Evolutionary conservation across 2,329 filamentous ascomycete species (phyloP).

Genomic region (Aspergillus sp.): DNA sequence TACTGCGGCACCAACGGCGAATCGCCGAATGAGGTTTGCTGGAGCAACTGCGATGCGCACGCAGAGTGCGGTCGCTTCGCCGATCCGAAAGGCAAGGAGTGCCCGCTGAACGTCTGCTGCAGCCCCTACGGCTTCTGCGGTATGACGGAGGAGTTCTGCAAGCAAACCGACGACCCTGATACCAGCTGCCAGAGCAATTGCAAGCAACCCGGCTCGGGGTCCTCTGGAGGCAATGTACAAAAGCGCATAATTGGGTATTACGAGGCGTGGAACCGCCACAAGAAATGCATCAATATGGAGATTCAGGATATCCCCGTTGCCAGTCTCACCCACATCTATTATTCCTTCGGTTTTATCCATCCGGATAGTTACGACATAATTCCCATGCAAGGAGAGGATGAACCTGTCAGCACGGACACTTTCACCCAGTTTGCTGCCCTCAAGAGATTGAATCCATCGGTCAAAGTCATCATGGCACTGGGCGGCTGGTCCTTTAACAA

Average conservation of each 20-base stretch:
- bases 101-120: conserved; percentile 37
- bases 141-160: conserved; percentile 37
- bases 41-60: too few relatives aligned
- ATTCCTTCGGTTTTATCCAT: conserved; percentile 28
- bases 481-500: conserved; percentile 40
- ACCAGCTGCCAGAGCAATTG: conserved; percentile 37
- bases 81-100: too few relatives aligned
- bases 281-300: conserved; percentile 22
- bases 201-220: conserved; percentile 28
- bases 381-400: too few relatives aligned
- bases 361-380: too few relatives aligned
- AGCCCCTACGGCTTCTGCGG: conserved; percentile 41
- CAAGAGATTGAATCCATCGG: conserved; percentile 10
- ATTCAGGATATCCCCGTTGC: conserved; percentile 11
- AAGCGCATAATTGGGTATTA: conserved; percentile 24
- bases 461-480: conserved; percentile 36
- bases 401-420: conserved; percentile 15
- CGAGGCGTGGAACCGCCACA: conserved; percentile 21
- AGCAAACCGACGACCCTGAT: conserved; percentile 21
- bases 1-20: too few relatives aligned
- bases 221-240: conserved; percentile 10
- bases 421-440: conserved; percentile 27
- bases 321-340: conserved; percentile 29
- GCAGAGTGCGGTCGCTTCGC: too few relatives aligned
- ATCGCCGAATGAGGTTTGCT: too few relatives aligned